Base-by-base conservation (phyloP, 1,284 basidiomycete genomes). In the Trichosporon ovoides region DNA sequence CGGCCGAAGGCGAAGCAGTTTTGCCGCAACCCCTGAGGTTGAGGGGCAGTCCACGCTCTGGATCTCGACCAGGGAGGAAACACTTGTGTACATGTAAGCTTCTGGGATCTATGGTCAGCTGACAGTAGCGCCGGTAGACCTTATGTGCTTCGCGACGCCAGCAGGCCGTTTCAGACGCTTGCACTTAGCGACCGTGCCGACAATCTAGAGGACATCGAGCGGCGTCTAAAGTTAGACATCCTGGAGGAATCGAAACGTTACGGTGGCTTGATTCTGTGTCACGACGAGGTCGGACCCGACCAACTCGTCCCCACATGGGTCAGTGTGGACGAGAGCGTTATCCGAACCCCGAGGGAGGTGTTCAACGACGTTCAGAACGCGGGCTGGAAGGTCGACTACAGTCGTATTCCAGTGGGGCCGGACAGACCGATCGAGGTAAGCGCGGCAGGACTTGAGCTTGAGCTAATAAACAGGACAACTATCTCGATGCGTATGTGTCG, bases 241-340 rank as follows among this genome's bases (percentile, higher is more conserved):
- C 79, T 98, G n/a, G 83, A 86, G 58, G 96, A 99, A 79, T 85
- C 91, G 5, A 77, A 81, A 54, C 85, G 89, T 66, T 93, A 88
- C 69, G 93, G 92, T 7, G 93, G 95, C 10, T 81, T 98, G 37
- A 80, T 99, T 46, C 80, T 98, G 56, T 96, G 95, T 0, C 96
- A 98, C 73, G 71, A 85, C 52, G 87, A 88, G 59, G 80, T 82
- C 51, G 85, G 85, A 12, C 85, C 88, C 60, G 90, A 89, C 3
- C 86, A 88, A 4, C 88, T 97, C 63, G 77, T 92, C 3, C 91
- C 94, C 0, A 95, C 92, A 1, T 98, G 96, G 96, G 92, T 95
- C 1, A 85, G 89, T 18, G 90, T 97, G 12, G 94, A 98, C 71
- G 80, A 80, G 24, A 81, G 80, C 18, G 93, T 88, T 64, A 91